phyloP scores from a whole-genome alignment of 805 yeast genomes.

The Pichia nanzhaoensis region DNA sequence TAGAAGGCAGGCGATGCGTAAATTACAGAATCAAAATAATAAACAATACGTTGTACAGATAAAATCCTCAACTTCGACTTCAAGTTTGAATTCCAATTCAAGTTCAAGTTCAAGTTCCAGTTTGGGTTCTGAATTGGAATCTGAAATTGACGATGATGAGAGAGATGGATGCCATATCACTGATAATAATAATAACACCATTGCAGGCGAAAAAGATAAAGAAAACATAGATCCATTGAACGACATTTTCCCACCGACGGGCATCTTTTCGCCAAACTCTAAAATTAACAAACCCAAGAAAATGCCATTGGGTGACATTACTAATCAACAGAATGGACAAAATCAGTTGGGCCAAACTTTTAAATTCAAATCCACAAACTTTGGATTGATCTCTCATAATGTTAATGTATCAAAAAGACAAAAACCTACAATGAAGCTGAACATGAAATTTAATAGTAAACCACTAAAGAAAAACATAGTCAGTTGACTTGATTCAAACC shows the following conservation, averaged over 20 bases:
- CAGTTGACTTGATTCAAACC: no score
- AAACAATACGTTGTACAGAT: neutral
- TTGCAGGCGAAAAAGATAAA: conserved; percentile 1
- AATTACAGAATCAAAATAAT: conserved; percentile 19
- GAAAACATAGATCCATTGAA: conserved; percentile 4
- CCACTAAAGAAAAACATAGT: no score
- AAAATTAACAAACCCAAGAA: neutral
- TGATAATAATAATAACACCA: no score
- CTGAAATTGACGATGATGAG: neutral
- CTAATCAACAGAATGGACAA: conserved; percentile 11
- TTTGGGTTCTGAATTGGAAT: neutral
- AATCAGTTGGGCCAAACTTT: conserved; percentile 24
- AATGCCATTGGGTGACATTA: conserved; percentile 8
- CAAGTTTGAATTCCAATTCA: no score
- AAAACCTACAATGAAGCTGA: conserved; percentile 28
- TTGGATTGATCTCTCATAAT: conserved; percentile 27
- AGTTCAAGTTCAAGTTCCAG: no score
- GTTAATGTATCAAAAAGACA: conserved; percentile 24
- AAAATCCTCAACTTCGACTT: no score
- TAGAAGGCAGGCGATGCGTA: conserved; percentile 75
- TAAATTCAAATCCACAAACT: conserved; percentile 31
- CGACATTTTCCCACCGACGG: conserved; percentile 9
- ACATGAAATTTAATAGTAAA: conserved; percentile 4
- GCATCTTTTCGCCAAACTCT: conserved; percentile 9
- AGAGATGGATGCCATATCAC: no score